Evolutionary conservation across 148 eudicot genomes (phyloP), one percentile per base, ranked within the genome.

Genomic region (Oxyria digyna): DNA sequence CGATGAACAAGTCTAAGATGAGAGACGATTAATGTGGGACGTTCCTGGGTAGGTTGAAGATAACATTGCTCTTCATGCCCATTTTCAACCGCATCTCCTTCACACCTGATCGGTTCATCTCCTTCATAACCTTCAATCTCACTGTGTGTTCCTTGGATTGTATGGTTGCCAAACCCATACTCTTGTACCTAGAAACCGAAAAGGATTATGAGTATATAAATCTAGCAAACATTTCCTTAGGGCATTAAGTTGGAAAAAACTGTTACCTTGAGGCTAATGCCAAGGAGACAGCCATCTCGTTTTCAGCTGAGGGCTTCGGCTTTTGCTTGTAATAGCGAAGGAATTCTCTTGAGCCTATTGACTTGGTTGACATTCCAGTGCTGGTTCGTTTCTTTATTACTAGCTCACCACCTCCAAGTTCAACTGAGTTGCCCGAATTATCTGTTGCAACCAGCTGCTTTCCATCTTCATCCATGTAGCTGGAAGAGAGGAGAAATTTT

Each of bases 61-160:
- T 91, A 71, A 88, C 91, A 48, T 95, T 95, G 67, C 85, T 95
- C 83, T 91, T 95, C 87, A 91, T 88, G 63, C 97, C 99, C 0
- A 95, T 87, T 83, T 82, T 88, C 23, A 81, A 72, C 38, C 87
- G 82, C 99, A 95, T 91, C 21, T 77, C 81, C 68, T 88, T 94
- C 42, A 84, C 91, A 21, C 96, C 94, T 1, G 85, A 72, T 70
- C 79, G 78, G 72, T 69, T 88, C 79, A 95, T 95, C 77, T 84
- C 84, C 76, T 85, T 95, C 87, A 95, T 46, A 68, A 88, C 97
- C 84, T 95, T 95, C 96, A 95, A 80, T 69, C 96, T 82, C 43
- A 88, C 86, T 20, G 64, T 77, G 12, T 81, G 75, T 79, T 91
- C 93, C 73, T 77, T 91, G 8, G 99, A 87, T 77, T 91, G 96